Percentiles rank a stretch among this genome's conserved stretches.
Conservation (phyloP, 139 green algal species). For the Chlamydomonas schloesseri region DNA sequence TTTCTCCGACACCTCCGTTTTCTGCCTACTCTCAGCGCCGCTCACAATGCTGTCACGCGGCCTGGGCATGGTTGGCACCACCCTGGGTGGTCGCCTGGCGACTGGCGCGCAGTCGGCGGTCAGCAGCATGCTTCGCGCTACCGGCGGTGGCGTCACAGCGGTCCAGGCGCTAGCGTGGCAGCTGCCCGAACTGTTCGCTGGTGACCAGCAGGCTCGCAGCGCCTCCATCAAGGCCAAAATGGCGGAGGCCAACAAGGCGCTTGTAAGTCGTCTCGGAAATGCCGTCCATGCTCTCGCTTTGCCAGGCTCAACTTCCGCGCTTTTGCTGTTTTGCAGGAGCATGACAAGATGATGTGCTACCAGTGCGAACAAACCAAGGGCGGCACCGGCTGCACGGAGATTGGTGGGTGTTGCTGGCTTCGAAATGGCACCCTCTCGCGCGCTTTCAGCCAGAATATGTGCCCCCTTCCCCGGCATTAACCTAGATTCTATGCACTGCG, state of each 20-base stretch:
- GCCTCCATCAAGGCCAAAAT: not conserved
- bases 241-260: not conserved
- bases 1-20: not conserved
- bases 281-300: too few species aligned
- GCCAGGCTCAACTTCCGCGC: too few species aligned
- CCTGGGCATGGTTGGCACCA: not conserved
- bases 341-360: constrained; percentile 33
- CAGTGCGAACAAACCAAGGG: constrained; percentile 79
- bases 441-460: too few species aligned
- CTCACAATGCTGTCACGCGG: constrained; percentile 4
- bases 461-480: too few species aligned
- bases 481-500: too few species aligned
- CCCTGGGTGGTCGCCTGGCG: not conserved
- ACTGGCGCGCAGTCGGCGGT: not conserved
- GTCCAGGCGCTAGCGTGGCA: too few species aligned
- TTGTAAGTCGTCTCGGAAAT: too few species aligned
- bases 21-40: not conserved
- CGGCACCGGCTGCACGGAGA: constrained; percentile 71
- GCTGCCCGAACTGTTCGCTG: too few species aligned
- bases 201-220: not conserved
- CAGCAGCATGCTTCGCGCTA: too few species aligned
- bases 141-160: too few species aligned
- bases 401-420: constrained; percentile 19
- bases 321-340: not conserved
- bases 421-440: too few species aligned